Conservation (phyloP, 164 flowering plant species). For the Piper betle region DNA sequence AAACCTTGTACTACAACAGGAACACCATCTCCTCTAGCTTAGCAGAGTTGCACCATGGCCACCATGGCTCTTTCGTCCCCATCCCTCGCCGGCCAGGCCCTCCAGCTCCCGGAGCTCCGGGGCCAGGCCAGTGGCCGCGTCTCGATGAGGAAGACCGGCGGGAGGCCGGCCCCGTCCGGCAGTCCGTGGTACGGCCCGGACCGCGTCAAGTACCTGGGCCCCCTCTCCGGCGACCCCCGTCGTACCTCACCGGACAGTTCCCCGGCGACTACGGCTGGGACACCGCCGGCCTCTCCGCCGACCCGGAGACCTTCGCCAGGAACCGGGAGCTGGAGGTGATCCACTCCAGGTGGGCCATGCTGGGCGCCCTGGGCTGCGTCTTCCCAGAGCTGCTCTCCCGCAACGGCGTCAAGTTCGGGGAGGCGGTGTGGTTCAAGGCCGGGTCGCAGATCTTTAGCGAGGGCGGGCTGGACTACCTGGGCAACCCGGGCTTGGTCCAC, state of each 20-base stretch:
- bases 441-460: constrained; percentile 14
- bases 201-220: constrained; percentile 39
- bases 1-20: too few relatives aligned
- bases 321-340: constrained; percentile 14
- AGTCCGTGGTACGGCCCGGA: constrained; percentile 39
- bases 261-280: constrained; percentile 34
- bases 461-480: too few relatives aligned
- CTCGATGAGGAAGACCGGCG: constrained; percentile 28
- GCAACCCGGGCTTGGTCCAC: too few relatives aligned
- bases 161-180: constrained; percentile 14
- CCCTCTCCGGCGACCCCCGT: constrained; percentile 37
- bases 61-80: constrained; percentile 37
- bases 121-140: constrained; percentile 24
- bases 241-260: constrained; percentile 42
- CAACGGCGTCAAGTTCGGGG: constrained; percentile 14
- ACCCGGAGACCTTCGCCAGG: constrained; percentile 13
- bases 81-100: constrained; percentile 25
- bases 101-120: constrained; percentile 20
- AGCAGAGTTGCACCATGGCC: constrained; percentile 12
- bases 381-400: constrained; percentile 10
- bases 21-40: not conserved
- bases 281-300: constrained; percentile 14
- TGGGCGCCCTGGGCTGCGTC: constrained; percentile 9
- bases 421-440: constrained; percentile 16
- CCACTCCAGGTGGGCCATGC: constrained; percentile 11